phyloP scores from a whole-genome alignment of 768 basidiomycete species.

The Saitozyma sp. region DNA sequence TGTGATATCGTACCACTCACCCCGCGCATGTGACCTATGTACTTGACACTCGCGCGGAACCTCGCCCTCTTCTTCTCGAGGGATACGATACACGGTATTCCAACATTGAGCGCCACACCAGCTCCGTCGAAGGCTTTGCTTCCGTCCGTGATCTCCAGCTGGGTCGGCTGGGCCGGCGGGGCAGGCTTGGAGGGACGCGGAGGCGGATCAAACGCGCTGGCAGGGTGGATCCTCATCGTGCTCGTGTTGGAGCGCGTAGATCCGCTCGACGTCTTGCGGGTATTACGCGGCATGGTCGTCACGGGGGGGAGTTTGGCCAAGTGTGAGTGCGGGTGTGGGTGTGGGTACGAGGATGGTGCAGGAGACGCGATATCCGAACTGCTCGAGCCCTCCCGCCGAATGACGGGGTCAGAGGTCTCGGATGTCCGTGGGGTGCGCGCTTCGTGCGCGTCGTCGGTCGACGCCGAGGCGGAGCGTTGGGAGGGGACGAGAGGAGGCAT shows the following conservation, averaged over 20 bases:
- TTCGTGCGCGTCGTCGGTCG: conserved; percentile 27
- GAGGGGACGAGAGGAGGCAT: background rate
- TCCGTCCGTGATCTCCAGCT: conserved; percentile 22
- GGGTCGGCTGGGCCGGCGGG: conserved; percentile 1
- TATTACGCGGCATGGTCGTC: conserved; percentile 7
- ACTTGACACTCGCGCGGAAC: conserved; percentile 42
- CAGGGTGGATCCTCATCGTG: conserved; percentile 26
- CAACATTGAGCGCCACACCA: conserved; percentile 21
- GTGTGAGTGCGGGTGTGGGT: background rate
- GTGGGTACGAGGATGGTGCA: background rate
- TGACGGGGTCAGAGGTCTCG: conserved; percentile 18
- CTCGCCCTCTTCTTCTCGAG: conserved; percentile 19
- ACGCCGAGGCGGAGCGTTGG: conserved; percentile 20
- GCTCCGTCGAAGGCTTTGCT: conserved; percentile 14
- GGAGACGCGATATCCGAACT: conserved; percentile 4
- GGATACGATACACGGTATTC: conserved; percentile 49
- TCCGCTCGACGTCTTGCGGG: conserved; percentile 18
- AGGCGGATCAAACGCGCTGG: conserved; percentile 46
- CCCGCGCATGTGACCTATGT: conserved; percentile 39
- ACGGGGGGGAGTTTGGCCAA: conserved; percentile 13
- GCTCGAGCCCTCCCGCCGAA: conserved; percentile 12
- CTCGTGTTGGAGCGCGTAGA: conserved; percentile 11
- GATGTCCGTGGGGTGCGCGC: conserved; percentile 24
- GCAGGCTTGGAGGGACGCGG: background rate
- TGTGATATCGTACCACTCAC: conserved; percentile 10